Percentiles rank a stretch among this genome's conserved stretches.
These are phyloP conservation scores for Aspergillus ostianus DNA, from an alignment of 495 filamentous ascomycete genomes.

Conservation along the genomic window DNA sequence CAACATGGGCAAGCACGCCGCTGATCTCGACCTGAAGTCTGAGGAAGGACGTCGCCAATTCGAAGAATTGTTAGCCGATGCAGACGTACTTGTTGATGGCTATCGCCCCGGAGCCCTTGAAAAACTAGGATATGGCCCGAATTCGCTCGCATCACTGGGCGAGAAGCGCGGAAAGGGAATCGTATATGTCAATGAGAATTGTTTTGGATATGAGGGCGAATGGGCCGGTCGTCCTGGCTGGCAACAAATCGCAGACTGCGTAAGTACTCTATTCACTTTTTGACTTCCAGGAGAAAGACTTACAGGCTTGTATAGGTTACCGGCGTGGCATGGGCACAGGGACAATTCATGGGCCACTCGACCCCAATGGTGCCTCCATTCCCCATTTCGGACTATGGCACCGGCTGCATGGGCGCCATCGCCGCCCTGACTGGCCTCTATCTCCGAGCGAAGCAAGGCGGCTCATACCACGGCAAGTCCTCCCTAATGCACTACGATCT, in stretches of 20 bases:
- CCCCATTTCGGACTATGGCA: conserved; percentile 80
- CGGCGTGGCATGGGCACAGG: conserved; percentile 73
- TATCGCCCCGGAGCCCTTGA: conserved; percentile 67
- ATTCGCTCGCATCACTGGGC: conserved; percentile 51
- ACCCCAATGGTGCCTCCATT: conserved; percentile 77
- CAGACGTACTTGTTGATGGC: conserved; percentile 63
- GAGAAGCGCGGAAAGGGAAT: conserved; percentile 56
- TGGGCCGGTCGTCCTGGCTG: conserved; percentile 52
- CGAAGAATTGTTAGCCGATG: conserved; percentile 55
- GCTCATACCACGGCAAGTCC: conserved; percentile 63
- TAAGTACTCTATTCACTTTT: conserved; percentile 30
- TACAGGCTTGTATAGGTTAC: conserved; percentile 41
- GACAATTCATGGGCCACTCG: conserved; percentile 64
- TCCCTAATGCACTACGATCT: conserved; percentile 69
- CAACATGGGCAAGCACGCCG: conserved; percentile 66
- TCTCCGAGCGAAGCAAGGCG: conserved; percentile 58
- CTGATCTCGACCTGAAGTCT: conserved; percentile 58
- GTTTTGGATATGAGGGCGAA: conserved; percentile 60
- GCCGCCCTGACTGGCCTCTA: conserved; percentile 63
- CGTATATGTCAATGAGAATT: conserved; percentile 71
- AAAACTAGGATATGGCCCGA: conserved; percentile 60
- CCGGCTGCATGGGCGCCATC: conserved; percentile 64
- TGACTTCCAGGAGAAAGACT: conserved; percentile 4
- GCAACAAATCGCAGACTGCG: conserved; percentile 56
- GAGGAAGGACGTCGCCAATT: conserved; percentile 53